Percentiles rank a stretch among this genome's conserved stretches.
phyloP scores from a whole-genome alignment of 805 yeast genomes.

The Kodamaea fukazawae region DNA sequence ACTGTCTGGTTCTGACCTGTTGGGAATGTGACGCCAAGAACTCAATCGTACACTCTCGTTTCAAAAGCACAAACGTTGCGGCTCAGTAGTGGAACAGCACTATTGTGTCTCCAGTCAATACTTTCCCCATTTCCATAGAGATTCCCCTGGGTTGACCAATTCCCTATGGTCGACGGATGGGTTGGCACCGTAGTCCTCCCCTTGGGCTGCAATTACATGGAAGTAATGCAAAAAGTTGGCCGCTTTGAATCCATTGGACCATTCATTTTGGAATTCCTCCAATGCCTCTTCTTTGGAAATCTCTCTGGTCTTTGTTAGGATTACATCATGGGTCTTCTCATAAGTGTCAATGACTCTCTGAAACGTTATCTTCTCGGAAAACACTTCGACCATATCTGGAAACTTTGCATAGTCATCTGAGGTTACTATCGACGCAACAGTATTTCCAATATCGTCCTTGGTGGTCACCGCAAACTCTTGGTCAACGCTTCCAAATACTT shows the following conservation, averaged over 20 bases:
- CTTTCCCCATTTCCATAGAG: slow-evolving; percentile 43
- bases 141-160: slow-evolving; percentile 44
- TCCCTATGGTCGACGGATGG: slow-evolving; percentile 33
- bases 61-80: too few relatives aligned
- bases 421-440: slow-evolving; percentile 16
- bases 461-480: slow-evolving; percentile 33
- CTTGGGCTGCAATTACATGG: slow-evolving; percentile 27
- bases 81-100: too few relatives aligned
- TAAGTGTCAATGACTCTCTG: slow-evolving; percentile 40
- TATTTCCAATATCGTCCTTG: slow-evolving; percentile 19
- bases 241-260: slow-evolving; percentile 26
- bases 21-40: too few relatives aligned
- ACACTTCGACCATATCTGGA: slow-evolving; percentile 44
- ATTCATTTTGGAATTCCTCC: slow-evolving; percentile 26
- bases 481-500: slow-evolving; percentile 40
- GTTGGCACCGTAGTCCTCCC: slow-evolving; percentile 31
- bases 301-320: slow-evolving; percentile 11
- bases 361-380: slow-evolving; percentile 39
- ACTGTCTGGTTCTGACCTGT: too few relatives aligned
- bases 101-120: slow-evolving; percentile 1
- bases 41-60: too few relatives aligned
- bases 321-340: slow-evolving; percentile 37
- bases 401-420: slow-evolving; percentile 28
- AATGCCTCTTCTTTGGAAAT: slow-evolving; percentile 24
- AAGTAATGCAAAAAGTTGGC: slow-evolving; percentile 38